Percentiles rank a stretch among this genome's conserved stretches.
phyloP scores from a whole-genome alignment of 129 eudicot species.

The Saposhnikovia divaricata region DNA sequence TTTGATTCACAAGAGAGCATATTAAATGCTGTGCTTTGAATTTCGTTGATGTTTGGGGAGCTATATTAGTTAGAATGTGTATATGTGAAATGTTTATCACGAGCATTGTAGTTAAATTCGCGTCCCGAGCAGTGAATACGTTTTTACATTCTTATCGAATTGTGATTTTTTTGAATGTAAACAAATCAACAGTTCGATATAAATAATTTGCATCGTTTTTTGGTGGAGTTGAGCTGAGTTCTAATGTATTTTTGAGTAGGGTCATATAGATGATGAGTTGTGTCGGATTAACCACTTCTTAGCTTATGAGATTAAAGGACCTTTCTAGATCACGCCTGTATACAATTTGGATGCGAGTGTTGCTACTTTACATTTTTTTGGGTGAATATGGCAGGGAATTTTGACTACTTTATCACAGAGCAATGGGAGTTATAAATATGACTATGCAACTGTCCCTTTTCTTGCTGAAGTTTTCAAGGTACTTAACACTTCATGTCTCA shows the following conservation, averaged over 20 bases:
- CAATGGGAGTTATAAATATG: conserved; percentile 83
- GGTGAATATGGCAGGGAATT: conserved; percentile 57
- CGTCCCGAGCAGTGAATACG: background rate
- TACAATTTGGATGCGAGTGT: background rate
- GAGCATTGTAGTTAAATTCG: background rate
- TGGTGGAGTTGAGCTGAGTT: background rate
- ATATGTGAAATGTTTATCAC: background rate
- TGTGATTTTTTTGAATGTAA: background rate
- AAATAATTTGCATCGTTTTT: background rate
- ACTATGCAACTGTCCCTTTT: conserved; percentile 94
- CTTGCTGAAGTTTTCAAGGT: conserved; percentile 98
- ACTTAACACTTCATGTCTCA: background rate
- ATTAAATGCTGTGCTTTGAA: background rate
- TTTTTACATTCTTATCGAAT: background rate
- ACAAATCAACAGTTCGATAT: background rate
- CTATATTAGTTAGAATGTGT: background rate
- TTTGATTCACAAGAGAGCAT: background rate
- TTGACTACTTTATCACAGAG: conserved; percentile 90
- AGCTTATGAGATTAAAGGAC: background rate
- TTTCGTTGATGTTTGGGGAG: background rate
- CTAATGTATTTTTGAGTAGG: background rate
- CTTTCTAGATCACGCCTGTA: background rate
- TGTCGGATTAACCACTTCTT: background rate
- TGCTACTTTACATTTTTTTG: conserved; percentile 6
- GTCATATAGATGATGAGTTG: background rate